Conservation (phyloP, 805 yeast species). For the Kluyveromyces aestuarii region DNA sequence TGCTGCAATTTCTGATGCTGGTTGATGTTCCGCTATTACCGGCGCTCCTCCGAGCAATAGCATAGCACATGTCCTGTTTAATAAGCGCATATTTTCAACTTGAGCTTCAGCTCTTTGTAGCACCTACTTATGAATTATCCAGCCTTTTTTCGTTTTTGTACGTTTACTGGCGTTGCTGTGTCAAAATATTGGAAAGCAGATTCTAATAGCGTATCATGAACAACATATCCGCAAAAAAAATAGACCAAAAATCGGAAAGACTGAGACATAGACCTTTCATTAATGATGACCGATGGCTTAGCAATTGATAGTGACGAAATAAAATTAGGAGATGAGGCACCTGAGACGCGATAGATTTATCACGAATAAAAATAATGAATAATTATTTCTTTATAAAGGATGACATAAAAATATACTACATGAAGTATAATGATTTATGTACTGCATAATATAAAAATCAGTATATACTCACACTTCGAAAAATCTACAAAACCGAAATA, state of each 20-base stretch:
- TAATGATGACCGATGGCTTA: no score
- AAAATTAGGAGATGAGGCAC: no score
- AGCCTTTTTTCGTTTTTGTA: background rate
- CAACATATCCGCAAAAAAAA: no score
- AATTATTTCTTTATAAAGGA: conserved; percentile 1
- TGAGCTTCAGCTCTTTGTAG: background rate
- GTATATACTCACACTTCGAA: no score
- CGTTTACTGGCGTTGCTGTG: background rate
- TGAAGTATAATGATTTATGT: background rate
- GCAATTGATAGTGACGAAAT: no score
- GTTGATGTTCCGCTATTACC: background rate
- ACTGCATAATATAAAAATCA: background rate
- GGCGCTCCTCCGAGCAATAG: background rate
- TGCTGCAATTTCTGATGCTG: conserved; percentile 14
- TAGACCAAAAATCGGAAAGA: no score
- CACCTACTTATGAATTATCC: background rate
- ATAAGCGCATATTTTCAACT: background rate
- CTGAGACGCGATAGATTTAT: background rate
- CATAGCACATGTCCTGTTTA: background rate
- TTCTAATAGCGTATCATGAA: background rate
- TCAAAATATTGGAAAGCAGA: background rate
- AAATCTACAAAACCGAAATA: background rate
- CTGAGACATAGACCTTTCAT: no score
- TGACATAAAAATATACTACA: background rate
- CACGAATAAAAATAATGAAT: background rate